Conservation (phyloP, 2,329 filamentous ascomycete genomes). For the Tolypocladium nubicola region DNA sequence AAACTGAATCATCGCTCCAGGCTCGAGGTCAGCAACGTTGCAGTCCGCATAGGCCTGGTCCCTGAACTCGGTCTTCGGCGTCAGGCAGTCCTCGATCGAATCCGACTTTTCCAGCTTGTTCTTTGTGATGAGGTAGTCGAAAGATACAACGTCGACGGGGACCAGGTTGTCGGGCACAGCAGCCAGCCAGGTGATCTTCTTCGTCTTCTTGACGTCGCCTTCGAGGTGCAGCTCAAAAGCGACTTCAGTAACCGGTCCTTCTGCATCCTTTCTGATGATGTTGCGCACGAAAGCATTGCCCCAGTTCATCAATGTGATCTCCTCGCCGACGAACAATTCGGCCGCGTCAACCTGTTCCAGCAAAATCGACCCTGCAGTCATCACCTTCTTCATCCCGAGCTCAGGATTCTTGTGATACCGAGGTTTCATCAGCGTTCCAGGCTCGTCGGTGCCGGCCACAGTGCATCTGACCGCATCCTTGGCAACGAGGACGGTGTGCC, state of each 20-base stretch:
- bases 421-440: neutral
- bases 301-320: neutral
- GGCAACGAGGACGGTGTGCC: conserved; percentile 56
- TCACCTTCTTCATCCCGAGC: neutral
- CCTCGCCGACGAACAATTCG: neutral
- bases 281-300: neutral
- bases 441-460: conserved; percentile 22
- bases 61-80: conserved; percentile 56
- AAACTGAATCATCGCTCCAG: conserved; percentile 79
- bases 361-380: neutral
- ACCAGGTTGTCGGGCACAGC: conserved; percentile 28
- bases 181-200: conserved; percentile 85
- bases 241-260: conserved; percentile 35
- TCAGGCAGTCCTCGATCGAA: conserved; percentile 66
- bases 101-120: conserved; percentile 79
- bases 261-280: neutral
- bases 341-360: neutral
- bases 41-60: conserved; percentile 63
- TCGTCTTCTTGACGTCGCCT: conserved; percentile 82
- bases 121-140: conserved; percentile 81
- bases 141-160: conserved; percentile 70
- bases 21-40: conserved; percentile 62
- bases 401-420: neutral
- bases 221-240: conserved; percentile 73
- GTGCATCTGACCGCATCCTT: conserved; percentile 56